Evolutionary conservation across 306 rosid genomes (phyloP).

Genomic region (Prunus dulcis): DNA sequence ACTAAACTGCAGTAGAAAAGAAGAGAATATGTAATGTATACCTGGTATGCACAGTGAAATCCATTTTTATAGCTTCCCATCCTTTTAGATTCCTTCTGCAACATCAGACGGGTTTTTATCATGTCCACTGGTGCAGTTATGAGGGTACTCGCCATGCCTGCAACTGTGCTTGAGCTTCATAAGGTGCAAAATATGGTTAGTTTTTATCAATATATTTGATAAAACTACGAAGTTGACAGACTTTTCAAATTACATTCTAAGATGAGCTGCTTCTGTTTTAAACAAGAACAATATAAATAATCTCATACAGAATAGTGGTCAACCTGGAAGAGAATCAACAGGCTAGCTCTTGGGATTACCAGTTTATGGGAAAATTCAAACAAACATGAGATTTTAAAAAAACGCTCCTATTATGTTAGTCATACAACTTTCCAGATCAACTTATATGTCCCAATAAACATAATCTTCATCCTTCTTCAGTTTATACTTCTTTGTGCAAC

Average conservation of each 20-base stretch:
- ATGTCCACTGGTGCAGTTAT: conserved; percentile 89
- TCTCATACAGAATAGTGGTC: too few relatives aligned
- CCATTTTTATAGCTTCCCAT: conserved; percentile 62
- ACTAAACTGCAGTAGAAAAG: background rate
- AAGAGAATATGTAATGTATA: conserved; percentile 11
- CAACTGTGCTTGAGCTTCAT: conserved; percentile 77
- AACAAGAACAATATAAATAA: too few relatives aligned
- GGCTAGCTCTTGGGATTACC: background rate
- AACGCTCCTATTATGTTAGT: background rate
- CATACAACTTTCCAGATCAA: background rate
- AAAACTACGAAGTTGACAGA: background rate
- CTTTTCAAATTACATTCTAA: background rate
- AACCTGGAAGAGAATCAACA: too few relatives aligned
- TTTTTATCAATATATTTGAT: conserved; percentile 11
- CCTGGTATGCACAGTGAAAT: conserved; percentile 87
- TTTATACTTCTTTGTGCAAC: background rate
- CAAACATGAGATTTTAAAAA: background rate
- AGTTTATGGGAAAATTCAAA: background rate
- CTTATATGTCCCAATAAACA: background rate
- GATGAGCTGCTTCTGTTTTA: background rate
- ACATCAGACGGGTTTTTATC: conserved; percentile 95
- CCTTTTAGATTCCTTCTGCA: conserved; percentile 65
- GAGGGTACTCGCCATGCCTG: conserved; percentile 73
- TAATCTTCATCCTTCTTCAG: background rate
- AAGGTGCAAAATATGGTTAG: conserved; percentile 31